Conservation (phyloP, 2,329 filamentous ascomycete species). For the Moelleriella libera region DNA sequence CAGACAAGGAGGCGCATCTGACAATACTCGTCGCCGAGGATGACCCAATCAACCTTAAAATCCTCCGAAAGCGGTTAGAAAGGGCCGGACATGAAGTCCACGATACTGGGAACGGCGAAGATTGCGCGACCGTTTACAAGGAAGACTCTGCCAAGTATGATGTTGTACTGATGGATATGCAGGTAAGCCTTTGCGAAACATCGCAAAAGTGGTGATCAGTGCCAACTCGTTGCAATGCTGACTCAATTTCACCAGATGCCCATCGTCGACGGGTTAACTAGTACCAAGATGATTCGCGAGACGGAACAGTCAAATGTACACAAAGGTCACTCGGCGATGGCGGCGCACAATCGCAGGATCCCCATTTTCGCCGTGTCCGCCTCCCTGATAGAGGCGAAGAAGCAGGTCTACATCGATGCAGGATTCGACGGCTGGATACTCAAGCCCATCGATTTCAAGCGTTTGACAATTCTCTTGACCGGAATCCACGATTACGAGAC, state of each 20-base stretch:
- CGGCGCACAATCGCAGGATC: slow-evolving; percentile 47
- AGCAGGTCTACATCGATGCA: slow-evolving; percentile 54
- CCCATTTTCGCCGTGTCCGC: slow-evolving; percentile 83
- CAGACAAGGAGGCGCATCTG: slow-evolving; percentile 20
- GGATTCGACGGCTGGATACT: slow-evolving; percentile 88
- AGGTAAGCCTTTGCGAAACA: slow-evolving; percentile 38
- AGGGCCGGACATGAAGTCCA: slow-evolving; percentile 59
- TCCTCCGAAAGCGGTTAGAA: slow-evolving; percentile 66
- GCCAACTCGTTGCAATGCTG: no score
- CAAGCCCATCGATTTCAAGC: slow-evolving; percentile 73
- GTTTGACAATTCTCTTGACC: slow-evolving; percentile 52
- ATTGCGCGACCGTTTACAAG: slow-evolving; percentile 59
- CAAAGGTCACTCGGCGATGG: slow-evolving; percentile 40
- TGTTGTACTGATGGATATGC: slow-evolving; percentile 83
- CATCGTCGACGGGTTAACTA: slow-evolving; percentile 71
- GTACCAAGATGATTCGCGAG: slow-evolving; percentile 70
- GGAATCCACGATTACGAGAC: slow-evolving; percentile 51
- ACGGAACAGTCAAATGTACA: slow-evolving; percentile 43
- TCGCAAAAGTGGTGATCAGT: no score
- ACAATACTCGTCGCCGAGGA: slow-evolving; percentile 73
- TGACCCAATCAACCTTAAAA: slow-evolving; percentile 74
- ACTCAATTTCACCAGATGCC: slow-evolving; percentile 54
- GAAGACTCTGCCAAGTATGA: slow-evolving; percentile 53
- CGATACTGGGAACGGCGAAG: slow-evolving; percentile 70
- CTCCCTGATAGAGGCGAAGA: slow-evolving; percentile 58